Percentiles rank a stretch among this genome's conserved stretches.
Evolutionary conservation across 768 basidiomycete genomes (phyloP).

Genomic region (Pleurotus tuoliensis): DNA sequence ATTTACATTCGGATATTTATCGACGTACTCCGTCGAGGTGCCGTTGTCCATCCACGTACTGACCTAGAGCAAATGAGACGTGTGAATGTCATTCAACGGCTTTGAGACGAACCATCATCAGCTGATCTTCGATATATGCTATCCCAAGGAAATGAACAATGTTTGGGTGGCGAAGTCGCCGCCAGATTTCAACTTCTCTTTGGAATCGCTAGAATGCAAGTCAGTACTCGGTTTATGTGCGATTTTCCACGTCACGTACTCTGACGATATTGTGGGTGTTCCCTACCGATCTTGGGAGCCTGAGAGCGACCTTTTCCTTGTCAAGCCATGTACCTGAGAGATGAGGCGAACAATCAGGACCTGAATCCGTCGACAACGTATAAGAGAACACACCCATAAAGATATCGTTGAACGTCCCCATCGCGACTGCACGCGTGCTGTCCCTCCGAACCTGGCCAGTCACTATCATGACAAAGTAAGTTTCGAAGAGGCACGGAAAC

Average conservation of each 20-base stretch:
- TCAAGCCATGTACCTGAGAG: slow-evolving; percentile 39
- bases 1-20: slow-evolving; percentile 25
- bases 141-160: slow-evolving; percentile 34
- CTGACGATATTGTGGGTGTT: slow-evolving; percentile 30
- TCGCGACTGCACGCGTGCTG: slow-evolving; percentile 25
- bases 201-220: slow-evolving; percentile 31
- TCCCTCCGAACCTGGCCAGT: slow-evolving; percentile 35
- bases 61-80: slow-evolving; percentile 21
- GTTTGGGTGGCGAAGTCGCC: slow-evolving; percentile 35
- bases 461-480: slow-evolving; percentile 22
- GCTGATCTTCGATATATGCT: neutral
- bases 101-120: neutral
- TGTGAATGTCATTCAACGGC: neutral
- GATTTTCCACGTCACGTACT: slow-evolving; percentile 16
- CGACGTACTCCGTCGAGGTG: slow-evolving; percentile 32
- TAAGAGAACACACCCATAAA: slow-evolving; percentile 25
- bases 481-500: neutral
- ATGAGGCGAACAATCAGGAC: neutral
- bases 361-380: neutral
- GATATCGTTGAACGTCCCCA: slow-evolving; percentile 37
- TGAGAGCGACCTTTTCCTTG: slow-evolving; percentile 30
- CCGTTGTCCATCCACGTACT: slow-evolving; percentile 44
- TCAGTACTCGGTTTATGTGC: neutral
- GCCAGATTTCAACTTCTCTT: slow-evolving; percentile 39
- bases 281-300: slow-evolving; percentile 29